A percentile compares a stretch with the other conserved stretches of the same genome.
phyloP scores from a whole-genome alignment of 139 green algal genomes.

The Chlamydomonas sp. region DNA sequence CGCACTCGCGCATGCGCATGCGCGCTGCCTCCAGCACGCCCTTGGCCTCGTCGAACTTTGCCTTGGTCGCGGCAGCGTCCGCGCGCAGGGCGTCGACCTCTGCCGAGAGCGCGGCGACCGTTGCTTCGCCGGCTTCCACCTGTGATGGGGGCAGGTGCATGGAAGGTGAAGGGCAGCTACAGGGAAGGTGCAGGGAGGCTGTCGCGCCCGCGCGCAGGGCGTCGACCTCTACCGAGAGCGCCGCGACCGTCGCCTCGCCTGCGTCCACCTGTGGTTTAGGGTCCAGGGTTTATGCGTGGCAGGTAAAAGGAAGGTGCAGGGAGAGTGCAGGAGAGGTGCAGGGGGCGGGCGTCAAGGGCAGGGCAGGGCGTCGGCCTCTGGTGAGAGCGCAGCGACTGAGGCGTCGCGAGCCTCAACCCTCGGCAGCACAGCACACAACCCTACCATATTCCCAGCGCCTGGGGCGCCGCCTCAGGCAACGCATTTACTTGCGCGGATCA shows the following conservation, averaged over 20 bases:
- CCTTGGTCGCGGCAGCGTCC: neutral
- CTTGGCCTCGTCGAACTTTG: neutral
- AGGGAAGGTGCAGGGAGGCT: neutral
- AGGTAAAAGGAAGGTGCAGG: too few relatives aligned
- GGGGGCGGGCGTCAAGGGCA: neutral
- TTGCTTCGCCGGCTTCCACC: too few relatives aligned
- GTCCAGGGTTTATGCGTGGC: too few relatives aligned
- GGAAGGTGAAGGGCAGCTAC: too few relatives aligned
- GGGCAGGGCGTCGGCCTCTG: neutral
- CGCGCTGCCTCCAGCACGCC: conserved; percentile 2
- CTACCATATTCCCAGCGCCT: too few relatives aligned
- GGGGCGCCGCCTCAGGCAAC: too few relatives aligned
- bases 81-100: neutral
- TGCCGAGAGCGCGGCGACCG: neutral
- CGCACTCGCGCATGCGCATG: conserved; percentile 61
- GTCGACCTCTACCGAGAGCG: neutral
- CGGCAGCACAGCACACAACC: too few relatives aligned
- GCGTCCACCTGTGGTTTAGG: too few relatives aligned
- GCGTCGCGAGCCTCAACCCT: too few relatives aligned
- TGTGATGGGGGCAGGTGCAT: too few relatives aligned
- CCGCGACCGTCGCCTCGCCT: neutral
- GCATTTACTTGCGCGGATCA: too few relatives aligned
- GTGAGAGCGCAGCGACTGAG: neutral
- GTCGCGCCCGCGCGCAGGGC: neutral
- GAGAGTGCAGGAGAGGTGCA: neutral